Evolutionary conservation across 129 eudicot genomes (phyloP).

Genomic region (Pseudognaphalium luteoalbum): DNA sequence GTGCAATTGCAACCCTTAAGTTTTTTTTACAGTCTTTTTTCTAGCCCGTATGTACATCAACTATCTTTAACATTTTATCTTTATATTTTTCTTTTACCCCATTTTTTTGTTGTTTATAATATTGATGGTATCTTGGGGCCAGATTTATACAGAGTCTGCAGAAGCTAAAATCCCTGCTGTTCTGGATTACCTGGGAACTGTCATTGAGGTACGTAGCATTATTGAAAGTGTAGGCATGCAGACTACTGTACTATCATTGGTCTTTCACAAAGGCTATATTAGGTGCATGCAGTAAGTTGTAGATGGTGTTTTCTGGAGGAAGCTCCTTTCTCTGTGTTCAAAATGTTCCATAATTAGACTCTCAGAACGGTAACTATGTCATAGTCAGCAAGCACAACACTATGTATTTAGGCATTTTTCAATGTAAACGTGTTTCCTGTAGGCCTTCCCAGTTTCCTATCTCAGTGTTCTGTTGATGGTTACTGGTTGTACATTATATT

Average conservation of each 20-base stretch:
- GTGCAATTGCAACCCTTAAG: conserved; percentile 36
- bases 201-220: conserved; percentile 63
- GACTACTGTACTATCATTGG: conserved; percentile 36
- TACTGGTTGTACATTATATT: not conserved
- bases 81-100: not conserved
- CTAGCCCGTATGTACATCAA: not conserved
- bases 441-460: not conserved
- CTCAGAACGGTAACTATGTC: no score
- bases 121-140: conserved; percentile 29
- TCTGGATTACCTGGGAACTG: conserved; percentile 85
- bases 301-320: no score
- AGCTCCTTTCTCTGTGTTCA: no score
- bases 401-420: not conserved
- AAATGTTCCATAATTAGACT: no score
- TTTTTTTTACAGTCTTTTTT: conserved; percentile 15
- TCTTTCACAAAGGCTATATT: not conserved
- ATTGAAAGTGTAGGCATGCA: conserved; percentile 27
- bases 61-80: not conserved
- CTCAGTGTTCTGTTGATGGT: not conserved
- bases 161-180: conserved; percentile 98
- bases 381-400: no score
- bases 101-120: conserved; percentile 7
- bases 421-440: not conserved
- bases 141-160: conserved; percentile 95
- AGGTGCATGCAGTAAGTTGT: no score